Evolutionary conservation across 345 rosid species (phyloP), one percentile per base, ranked within the genome.

Genomic region (Passiflora organensis): DNA sequence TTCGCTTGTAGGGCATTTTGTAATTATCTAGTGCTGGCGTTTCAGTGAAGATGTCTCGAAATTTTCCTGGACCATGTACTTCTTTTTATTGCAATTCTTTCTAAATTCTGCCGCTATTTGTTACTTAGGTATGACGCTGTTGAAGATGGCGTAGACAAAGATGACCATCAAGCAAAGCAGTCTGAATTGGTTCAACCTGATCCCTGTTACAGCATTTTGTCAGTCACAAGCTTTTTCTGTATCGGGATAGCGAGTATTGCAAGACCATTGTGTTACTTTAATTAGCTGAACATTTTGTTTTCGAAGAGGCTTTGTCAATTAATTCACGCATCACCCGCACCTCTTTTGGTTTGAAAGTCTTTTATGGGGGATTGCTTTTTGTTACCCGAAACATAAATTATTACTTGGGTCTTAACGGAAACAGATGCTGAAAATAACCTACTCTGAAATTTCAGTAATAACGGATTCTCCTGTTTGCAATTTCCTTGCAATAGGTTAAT

Each of bases 211-310:
- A 18, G 19, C 42, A 55, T 28, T 15, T 20, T 43, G 39, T 28
- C 34, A 28, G 34, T 28, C 14, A 13, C 55, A 15, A 63, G 66
- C 51, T 65, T 62, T 74, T 59, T 44, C 66, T 45, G 47, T 52
- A 19, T 43, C 1, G 20, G 25, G 50, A 43, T 48, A 43, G 51
- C 37, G 19, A 59, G 52, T 22, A 37, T 60, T 6, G 24, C 37
- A 36, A 36, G 19, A 32, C 48, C 13, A 10, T 48, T 22, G 15
- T 10, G 20, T 39, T 18, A 13, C 19, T 41, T 19, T 19, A 57
- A 28, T 38, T 45, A 65, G 60, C 65, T 62, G 60, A 62, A 52
- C 45, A 43, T 57, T 47, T 52, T 21, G n/a, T 60, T 63, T 58
- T 42, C 53, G 64, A 47, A 46, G 60, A 59, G 68, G 55, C 32